These are phyloP conservation scores for Hymenoscyphus infarciens DNA, from an alignment of 2,329 filamentous ascomycete genomes.

Conservation along the genomic window DNA sequence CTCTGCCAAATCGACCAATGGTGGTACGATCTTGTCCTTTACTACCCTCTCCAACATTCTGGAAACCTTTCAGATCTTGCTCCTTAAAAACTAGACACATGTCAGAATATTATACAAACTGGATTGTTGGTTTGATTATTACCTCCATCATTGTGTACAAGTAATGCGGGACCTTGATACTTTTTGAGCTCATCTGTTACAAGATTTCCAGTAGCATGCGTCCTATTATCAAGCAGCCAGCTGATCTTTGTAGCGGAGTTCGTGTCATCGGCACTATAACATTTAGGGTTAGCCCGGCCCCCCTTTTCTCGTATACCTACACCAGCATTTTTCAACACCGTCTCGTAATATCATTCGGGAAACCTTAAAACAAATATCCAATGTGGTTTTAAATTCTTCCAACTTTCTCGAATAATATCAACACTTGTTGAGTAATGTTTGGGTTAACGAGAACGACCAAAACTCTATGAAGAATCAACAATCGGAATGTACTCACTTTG, in stretches of 20 bases:
- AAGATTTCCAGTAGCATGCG: conserved; percentile 21
- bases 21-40: conserved; percentile 30
- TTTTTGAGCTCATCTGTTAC: conserved; percentile 27
- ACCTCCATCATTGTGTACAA: conserved; percentile 36
- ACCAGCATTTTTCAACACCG: no score
- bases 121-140: conserved; percentile 15
- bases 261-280: conserved; percentile 32
- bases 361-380: not conserved
- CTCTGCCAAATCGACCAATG: conserved; percentile 37
- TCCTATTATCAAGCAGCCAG: conserved; percentile 34
- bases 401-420: no score
- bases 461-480: not conserved
- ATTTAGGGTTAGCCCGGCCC: no score
- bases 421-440: no score
- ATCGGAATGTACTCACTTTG: conserved; percentile 26
- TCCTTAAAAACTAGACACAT: conserved; percentile 29
- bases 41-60: conserved; percentile 35
- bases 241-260: conserved; percentile 28
- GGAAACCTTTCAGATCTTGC: conserved; percentile 35
- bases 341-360: not conserved
- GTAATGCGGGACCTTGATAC: conserved; percentile 34
- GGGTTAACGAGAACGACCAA: no score
- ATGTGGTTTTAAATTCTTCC: no score
- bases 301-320: no score
- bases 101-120: not conserved